Base-by-base conservation (phyloP, 805 yeast genomes). In the Candida fluviatilis region DNA sequence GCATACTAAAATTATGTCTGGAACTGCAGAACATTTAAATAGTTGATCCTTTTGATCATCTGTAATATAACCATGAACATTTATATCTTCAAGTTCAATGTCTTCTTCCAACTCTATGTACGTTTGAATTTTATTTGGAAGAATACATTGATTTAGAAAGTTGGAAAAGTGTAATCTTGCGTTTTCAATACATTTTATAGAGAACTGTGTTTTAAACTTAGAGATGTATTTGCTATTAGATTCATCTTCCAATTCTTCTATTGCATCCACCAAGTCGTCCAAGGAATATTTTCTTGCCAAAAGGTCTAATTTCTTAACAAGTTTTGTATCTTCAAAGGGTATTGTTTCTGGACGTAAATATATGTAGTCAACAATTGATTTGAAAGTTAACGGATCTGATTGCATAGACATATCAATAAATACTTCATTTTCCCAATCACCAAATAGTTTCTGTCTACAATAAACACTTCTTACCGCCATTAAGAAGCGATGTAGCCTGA, bases 1-100 rank as follows among this genome's bases (percentile, higher is more conserved):
- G 7, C 69, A 66, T 1, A 67, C 49, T 1, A 80, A 34, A 1
- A 76, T 61, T 0, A 75, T 49, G 56, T 82, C 87, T 0, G 84
- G 76, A 18, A 54, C 40, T 2, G 56, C 47, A 7, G 50, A 39
- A 4, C 49, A 36, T 4, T 44, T 35, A 45, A 61, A 41, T 10
- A 69, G 40, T 5, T 46, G 33, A 4, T 36, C n/a, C 34, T 54
- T 58, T n/a, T 59, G 55, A 1, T 42, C 40, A 1, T 31, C 38
- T 1, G 55, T 27, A 5, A 66, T 40, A 33, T 36, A 49, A 13
- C 31, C 23, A 1, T 30, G 13, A 5, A 54, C 41, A 13, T 55
- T 50, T 2, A 63, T 51, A 30, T 63, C 69, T 23, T 63, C 68
- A 31, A 55, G 48, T 17, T 61, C 64, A 4, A 54, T 37, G 8